A percentile compares a stretch with the other conserved stretches of the same genome.
Evolutionary conservation across 2,329 filamentous ascomycete genomes (phyloP).

Genomic region (Aureobasidium leucospermi): DNA sequence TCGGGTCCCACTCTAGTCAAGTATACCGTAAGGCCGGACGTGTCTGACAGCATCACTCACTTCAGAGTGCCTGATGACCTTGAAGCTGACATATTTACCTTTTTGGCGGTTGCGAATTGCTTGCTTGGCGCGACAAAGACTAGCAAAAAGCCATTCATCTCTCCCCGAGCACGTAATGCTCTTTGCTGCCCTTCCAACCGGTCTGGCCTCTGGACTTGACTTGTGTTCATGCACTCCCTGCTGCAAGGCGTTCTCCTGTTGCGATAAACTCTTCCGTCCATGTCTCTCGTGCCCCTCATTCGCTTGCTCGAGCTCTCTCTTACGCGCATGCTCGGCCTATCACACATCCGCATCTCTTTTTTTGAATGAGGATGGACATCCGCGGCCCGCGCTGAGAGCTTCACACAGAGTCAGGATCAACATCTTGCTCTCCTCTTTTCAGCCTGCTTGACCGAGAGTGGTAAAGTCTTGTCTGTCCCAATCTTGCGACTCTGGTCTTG

Average conservation of each 20-base stretch:
- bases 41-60: background rate
- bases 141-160: conserved; percentile 6
- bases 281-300: background rate
- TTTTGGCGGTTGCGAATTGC: background rate
- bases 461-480: background rate
- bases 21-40: background rate
- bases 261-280: background rate
- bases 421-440: background rate
- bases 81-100: conserved; percentile 1
- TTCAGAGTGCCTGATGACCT: conserved; percentile 1
- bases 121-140: background rate
- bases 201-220: conserved; percentile 3
- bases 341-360: background rate
- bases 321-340: background rate
- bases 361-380: background rate
- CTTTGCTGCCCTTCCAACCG: background rate
- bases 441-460: background rate
- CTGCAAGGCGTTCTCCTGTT: background rate
- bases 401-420: conserved; percentile 1
- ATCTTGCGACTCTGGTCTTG: background rate
- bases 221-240: conserved; percentile 9
- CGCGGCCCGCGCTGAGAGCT: background rate
- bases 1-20: background rate
- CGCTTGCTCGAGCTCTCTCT: background rate
- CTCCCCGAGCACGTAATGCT: conserved; percentile 7